Conservation (phyloP, 345 rosid genomes). For the Eucalyptus polybractea region DNA sequence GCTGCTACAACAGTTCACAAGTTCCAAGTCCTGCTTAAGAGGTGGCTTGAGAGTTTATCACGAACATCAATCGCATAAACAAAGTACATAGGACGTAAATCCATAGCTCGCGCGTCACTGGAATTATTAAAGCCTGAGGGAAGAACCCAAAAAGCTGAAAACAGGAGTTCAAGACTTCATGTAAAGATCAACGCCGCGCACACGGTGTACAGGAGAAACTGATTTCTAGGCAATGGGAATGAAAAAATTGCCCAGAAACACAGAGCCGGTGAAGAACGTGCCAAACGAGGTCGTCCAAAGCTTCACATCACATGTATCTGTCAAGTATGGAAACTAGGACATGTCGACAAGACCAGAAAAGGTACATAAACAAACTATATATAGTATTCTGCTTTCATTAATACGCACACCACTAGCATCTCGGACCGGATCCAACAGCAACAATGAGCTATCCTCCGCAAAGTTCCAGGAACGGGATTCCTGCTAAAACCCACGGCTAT, state of each 20-base stretch:
- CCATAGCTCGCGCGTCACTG: background rate
- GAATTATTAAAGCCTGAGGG: background rate
- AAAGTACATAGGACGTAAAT: background rate
- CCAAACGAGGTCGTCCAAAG: background rate
- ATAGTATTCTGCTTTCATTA: background rate
- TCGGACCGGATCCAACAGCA: background rate
- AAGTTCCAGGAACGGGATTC: background rate
- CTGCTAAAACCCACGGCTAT: background rate
- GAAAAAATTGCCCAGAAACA: background rate
- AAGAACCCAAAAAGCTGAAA: background rate
- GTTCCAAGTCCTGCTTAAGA: too few species aligned
- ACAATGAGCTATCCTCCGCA: background rate
- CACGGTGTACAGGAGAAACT: background rate
- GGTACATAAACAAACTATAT: background rate
- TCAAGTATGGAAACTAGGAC: background rate
- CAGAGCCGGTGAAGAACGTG: background rate
- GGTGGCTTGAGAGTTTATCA: background rate
- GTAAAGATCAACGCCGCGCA: background rate
- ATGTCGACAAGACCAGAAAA: background rate
- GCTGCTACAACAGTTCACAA: background rate
- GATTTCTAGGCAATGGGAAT: background rate
- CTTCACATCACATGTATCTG: background rate
- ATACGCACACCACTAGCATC: background rate
- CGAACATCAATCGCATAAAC: rapidly evolving
- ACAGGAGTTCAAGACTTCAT: background rate